Conservation (phyloP, 768 basidiomycete genomes). For the Termitomyces sp. region DNA sequence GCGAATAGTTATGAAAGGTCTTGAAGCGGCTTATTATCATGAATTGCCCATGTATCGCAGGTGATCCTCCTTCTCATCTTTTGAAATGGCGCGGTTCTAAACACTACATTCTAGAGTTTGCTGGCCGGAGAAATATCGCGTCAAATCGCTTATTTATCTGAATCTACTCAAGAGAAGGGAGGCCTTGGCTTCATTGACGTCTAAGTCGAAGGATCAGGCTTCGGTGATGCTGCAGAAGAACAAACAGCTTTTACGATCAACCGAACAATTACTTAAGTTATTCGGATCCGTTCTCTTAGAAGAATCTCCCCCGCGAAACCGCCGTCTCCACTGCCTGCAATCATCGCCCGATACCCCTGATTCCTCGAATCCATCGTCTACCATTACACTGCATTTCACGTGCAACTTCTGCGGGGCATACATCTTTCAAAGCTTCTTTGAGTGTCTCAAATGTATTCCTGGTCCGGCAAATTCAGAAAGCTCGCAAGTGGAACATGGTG, state of each 20-base stretch:
- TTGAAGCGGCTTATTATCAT: constrained; percentile 55
- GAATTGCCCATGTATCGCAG: constrained; percentile 79
- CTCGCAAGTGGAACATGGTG: constrained; percentile 20
- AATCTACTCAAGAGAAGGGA: constrained; percentile 32
- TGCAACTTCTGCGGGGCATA: constrained; percentile 83
- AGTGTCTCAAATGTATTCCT: constrained; percentile 47
- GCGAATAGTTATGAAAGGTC: constrained; percentile 65
- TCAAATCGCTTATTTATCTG: constrained; percentile 61
- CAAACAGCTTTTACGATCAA: constrained; percentile 11
- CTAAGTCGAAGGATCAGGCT: neutral
- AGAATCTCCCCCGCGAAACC: constrained; percentile 30
- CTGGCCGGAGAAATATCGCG: constrained; percentile 68
- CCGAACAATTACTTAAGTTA: constrained; percentile 34
- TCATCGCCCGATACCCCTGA: neutral
- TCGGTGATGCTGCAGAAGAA: neutral
- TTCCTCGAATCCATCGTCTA: neutral
- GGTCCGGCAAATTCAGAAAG: neutral
- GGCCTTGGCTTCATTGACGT: neutral
- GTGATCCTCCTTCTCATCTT: constrained; percentile 28
- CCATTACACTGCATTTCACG: constrained; percentile 25
- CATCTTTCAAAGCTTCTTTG: constrained; percentile 78
- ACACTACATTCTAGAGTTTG: constrained; percentile 51
- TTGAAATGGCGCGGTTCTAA: neutral
- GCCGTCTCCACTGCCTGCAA: constrained; percentile 15
- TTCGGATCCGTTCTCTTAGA: constrained; percentile 48